Evolutionary conservation across 139 green algal species (phyloP), one percentile per base, ranked within the genome.

Genomic region (Mychonastes homosphaera): DNA sequence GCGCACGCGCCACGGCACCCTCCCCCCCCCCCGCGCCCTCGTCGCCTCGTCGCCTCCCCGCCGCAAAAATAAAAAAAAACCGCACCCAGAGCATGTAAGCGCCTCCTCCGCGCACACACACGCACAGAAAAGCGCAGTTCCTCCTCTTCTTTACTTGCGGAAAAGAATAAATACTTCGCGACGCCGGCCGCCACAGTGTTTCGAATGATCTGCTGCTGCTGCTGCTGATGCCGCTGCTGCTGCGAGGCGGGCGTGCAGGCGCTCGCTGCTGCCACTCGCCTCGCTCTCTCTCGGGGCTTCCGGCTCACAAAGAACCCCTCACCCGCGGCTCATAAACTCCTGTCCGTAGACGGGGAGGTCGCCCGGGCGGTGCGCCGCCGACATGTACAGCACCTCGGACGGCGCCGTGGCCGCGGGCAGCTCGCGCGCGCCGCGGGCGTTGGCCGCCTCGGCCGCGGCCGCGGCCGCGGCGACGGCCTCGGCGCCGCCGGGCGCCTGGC

Each of bases 331-430:
- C 64, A 84, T 72, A 53, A 75, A 72, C 43, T 76, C 60, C 53
- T 79, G 54, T 12, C 72, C 74, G 53, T 84, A 89, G 23, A 89
- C 58, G 2, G 83, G 83, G 62, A 90, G 34, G 63, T 90, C 83
- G 8, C 65, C 53, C 0, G 83, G 83, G 4, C 79, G 61, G 53
- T 75, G 80, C n/a, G n/a, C n/a, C n/a, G n/a, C n/a, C n/a, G n/a
- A n/a, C n/a, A n/a, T n/a, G n/a, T n/a, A n/a, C n/a, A n/a, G n/a
- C n/a, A n/a, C n/a, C n/a, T n/a, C n/a, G n/a, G n/a, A n/a, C n/a
- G n/a, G n/a, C n/a, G n/a, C n/a, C 40, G 76, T 64, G 5, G 53
- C 38, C 2, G 49, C 48, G 16, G 53, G 51, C 33, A 69, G 59
- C 28, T 56, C 29, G 13, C n/a, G 40, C n/a, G 8, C 41, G 19